Base-by-base conservation (phyloP, 2,329 filamentous ascomycete species). In the Ampelomyces quisqualis region DNA sequence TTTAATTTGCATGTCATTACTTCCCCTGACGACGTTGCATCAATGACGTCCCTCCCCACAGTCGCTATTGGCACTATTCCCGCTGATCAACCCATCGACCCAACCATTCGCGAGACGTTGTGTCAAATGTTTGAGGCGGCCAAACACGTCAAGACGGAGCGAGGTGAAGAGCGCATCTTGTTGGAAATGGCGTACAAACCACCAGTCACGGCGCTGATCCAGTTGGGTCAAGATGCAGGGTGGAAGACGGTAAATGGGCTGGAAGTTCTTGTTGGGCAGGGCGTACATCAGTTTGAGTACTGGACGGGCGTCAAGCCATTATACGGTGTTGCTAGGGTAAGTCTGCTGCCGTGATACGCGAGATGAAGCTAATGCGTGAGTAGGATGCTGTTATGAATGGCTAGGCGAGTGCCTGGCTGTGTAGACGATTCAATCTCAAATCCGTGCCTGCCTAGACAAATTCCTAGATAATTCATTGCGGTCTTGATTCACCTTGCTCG, bases 171-270 rank as follows among this genome's bases (percentile, higher is more conserved):
- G 36, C 69, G 68, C 5, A 70, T 93, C 9, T 70, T 97, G 46
- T 72, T 97, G 3, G 93, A 98, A 69, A 95, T 98, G 90, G 91
- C 93, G 2, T 98, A 98, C 70, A 94, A 91, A 69, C 93, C 93
- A 14, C 75, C 79, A 0, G 78, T 87, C 37, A 98, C 93, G 4
- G 80, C 85, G 6, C 70, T 95, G 53, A 96, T 97, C 83, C 79
- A 86, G 64, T 73, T 96, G 63, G 91, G 90, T 2, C 77, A 82
- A 56, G 79, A 85, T 53, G 79, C 80, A 9, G 84, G 85, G 3
- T 98, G 93, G 93, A 78, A 73, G 40, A 89, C 86, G 2, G 85
- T 97, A 48, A 84, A 89, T 6, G 93, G 93, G 0, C 70, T 96
- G 26, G 93, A 98, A 68, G 90, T 93, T 20, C 75, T 98, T 40